Percentiles rank a stretch among this genome's conserved stretches.
Evolutionary conservation across 129 eudicot species (phyloP).

Genomic region (Flaveria trinervia): DNA sequence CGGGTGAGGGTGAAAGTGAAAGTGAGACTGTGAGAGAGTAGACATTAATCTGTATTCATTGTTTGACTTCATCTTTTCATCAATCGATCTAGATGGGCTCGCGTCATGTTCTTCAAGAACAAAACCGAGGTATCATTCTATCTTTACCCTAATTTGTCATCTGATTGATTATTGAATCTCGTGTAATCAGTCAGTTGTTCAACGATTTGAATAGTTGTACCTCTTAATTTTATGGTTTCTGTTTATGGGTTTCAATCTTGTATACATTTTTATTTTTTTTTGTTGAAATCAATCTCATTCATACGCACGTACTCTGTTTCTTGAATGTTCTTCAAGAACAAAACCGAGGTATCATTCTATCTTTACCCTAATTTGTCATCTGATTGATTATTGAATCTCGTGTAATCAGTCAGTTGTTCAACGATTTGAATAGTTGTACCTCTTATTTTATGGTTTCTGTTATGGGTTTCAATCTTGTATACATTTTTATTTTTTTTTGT

Average conservation of each 20-base stretch:
- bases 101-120: slow-evolving; percentile 55
- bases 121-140: slow-evolving; percentile 50
- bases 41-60: neutral
- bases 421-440: too few relatives aligned
- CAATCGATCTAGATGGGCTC: slow-evolving; percentile 53
- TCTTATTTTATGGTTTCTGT: too few relatives aligned
- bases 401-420: too few relatives aligned
- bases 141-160: neutral
- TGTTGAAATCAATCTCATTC: neutral
- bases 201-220: too few relatives aligned
- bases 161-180: neutral
- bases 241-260: too few relatives aligned
- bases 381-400: neutral
- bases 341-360: slow-evolving; percentile 48
- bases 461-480: too few relatives aligned
- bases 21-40: slow-evolving; percentile 13
- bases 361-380: too few relatives aligned
- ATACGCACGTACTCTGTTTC: neutral
- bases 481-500: neutral
- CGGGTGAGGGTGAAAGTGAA: neutral
- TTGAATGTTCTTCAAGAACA: slow-evolving; percentile 47
- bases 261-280: neutral
- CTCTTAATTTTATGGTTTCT: too few relatives aligned
- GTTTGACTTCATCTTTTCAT: neutral
- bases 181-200: too few relatives aligned